Evolutionary conservation across 371 early-diverging fungal species (phyloP).

Genomic region (Circinella umbellata): DNA sequence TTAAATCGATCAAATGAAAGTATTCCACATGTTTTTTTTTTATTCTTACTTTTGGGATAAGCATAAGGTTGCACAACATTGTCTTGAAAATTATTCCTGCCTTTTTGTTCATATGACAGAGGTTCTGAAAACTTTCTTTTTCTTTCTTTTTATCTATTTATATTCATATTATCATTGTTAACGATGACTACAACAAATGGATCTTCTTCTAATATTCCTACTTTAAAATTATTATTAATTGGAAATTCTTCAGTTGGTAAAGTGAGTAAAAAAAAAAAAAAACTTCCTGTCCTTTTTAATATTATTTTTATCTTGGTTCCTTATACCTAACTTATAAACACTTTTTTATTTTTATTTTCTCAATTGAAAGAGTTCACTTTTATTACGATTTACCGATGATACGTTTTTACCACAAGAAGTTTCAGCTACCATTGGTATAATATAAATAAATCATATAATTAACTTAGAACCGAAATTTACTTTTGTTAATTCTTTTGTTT

Average conservation of each 20-base stretch:
- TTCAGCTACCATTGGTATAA: conserved; percentile 90
- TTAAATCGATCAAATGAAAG: neutral
- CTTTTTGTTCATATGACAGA: no score
- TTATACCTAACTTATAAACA: no score
- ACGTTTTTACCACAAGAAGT: conserved; percentile 92
- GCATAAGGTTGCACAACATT: no score
- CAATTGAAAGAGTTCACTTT: conserved; percentile 74
- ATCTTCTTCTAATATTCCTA: conserved; percentile 42
- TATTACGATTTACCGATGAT: conserved; percentile 97
- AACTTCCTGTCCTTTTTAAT: no score
- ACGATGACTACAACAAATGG: neutral
- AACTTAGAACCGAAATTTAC: neutral
- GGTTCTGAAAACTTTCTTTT: neutral
- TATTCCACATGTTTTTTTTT: conserved; percentile 3
- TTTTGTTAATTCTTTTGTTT: neutral
- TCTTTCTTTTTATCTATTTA: neutral
- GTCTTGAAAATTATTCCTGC: no score
- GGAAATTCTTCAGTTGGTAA: conserved; percentile 99
- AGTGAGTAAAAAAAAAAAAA: no score
- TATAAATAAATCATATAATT: neutral
- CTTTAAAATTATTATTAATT: conserved; percentile 97
- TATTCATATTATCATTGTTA: neutral
- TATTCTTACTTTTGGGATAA: no score
- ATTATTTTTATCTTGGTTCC: no score
- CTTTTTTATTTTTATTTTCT: no score